Evolutionary conservation across 768 basidiomycete genomes (phyloP).

Genomic region (Agaricus sinodeliciosus): DNA sequence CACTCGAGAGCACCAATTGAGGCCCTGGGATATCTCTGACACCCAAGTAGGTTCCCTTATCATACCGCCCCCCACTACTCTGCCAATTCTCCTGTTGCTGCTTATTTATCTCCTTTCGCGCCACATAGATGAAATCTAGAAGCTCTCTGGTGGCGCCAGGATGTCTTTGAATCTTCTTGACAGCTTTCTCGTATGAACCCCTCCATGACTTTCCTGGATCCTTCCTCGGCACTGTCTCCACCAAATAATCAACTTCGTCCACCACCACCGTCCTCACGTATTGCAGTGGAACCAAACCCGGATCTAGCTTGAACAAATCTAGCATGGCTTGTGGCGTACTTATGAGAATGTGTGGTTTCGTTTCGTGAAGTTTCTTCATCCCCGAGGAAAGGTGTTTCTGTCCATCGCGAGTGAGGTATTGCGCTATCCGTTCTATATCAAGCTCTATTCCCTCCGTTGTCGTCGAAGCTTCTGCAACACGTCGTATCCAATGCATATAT

Average conservation of each 20-base stretch:
- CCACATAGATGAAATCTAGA: conserved; percentile 48
- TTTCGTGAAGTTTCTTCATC: conserved; percentile 28
- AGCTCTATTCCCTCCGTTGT: conserved; percentile 23
- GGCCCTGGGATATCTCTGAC: conserved; percentile 26
- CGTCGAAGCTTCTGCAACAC: conserved; percentile 31
- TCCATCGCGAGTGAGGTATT: conserved; percentile 58
- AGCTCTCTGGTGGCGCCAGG: conserved; percentile 53
- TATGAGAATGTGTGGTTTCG: conserved; percentile 62
- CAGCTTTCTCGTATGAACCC: conserved; percentile 28
- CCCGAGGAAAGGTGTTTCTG: conserved; percentile 31
- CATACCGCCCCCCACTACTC: not conserved
- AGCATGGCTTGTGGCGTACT: conserved; percentile 64
- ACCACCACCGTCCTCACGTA: conserved; percentile 55
- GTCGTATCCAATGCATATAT: conserved; percentile 57
- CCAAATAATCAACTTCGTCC: conserved; percentile 72
- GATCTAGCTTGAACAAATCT: conserved; percentile 44
- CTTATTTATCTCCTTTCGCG: conserved; percentile 24
- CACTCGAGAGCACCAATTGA: conserved; percentile 65
- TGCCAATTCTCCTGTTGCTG: conserved; percentile 16
- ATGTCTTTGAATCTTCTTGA: conserved; percentile 42
- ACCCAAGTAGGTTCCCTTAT: conserved; percentile 13
- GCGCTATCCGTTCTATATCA: conserved; percentile 29
- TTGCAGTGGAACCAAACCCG: conserved; percentile 36
- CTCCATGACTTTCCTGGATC: conserved; percentile 30
- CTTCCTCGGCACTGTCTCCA: conserved; percentile 45